Evolutionary conservation across 108 stramenopile genomes (phyloP), one percentile per base, ranked within the genome.

Genomic region (Skeletonema costatum): DNA sequence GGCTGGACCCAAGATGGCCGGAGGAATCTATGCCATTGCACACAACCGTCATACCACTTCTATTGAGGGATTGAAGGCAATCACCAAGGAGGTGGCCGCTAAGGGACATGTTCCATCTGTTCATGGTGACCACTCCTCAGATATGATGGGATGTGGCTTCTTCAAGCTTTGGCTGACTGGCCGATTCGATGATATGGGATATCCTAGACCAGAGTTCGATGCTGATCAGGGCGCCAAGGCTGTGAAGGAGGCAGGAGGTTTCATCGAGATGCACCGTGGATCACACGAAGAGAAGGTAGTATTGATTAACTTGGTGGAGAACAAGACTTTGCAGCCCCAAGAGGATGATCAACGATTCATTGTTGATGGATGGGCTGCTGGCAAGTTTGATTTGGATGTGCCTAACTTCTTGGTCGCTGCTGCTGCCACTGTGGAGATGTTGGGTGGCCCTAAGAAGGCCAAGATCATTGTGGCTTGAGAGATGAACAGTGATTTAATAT

Each of bases 21-120:
- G 75, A 25, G 75, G 75, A 46, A 70, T 75, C 44, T 75, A 70
- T 35, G 75, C 68, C 30, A 74, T 74, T 38, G 73, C 73, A 68
- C 67, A 66, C 66, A 74, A 74, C 25, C 68, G 75, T 30, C 59
- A 61, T 17, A 51, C 32, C 4, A 75, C 75, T 1, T 30, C 68
- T 0, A n/a, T 70, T n/a, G 68, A 70, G 12, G 68, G 51, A 33
- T 59, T 75, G 30, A 68, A 59, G 16, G 21, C 25, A 30, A 70
- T 75, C 36, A 33, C 41, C 58, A 60, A 58, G 30, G 75, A 75
- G 41, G 75, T 75, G 5, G 14, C 38, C 5, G 31, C 30, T 1
- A 56, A 50, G 21, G 75, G 75, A 14, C 58, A 60, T 1, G 75
- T 75, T n/a, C 75, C 75, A 14, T 75, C 75, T 4, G 75, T 75